phyloP scores from a whole-genome alignment of 1,284 basidiomycete genomes.

The Phaffia rhodozyma region DNA sequence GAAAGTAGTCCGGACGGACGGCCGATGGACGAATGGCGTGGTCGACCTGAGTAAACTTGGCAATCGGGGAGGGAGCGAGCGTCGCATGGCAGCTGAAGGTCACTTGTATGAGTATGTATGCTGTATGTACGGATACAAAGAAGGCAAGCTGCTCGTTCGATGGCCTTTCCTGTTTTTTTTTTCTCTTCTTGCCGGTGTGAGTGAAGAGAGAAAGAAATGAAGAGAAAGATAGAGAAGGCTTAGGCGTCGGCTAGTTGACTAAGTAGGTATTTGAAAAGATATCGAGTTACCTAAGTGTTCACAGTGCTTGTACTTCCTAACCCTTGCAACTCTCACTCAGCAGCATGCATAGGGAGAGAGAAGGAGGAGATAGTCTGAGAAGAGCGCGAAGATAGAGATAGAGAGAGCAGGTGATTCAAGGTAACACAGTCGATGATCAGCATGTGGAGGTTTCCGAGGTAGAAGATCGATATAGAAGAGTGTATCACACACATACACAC shows the following conservation, averaged over 20 bases:
- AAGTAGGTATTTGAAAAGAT: no score
- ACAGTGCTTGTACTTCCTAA: not conserved
- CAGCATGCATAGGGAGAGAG: not conserved
- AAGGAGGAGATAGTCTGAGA: not conserved
- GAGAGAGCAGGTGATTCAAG: no score
- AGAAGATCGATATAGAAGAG: no score
- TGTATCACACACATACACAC: no score
- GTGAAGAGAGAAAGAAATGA: no score
- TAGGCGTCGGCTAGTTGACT: no score
- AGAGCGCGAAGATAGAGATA: no score
- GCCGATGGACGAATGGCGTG: not conserved
- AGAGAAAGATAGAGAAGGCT: no score
- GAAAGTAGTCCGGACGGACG: not conserved
- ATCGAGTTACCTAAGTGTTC: not conserved
- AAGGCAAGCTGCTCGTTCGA: not conserved
- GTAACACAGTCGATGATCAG: no score
- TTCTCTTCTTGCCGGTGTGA: not conserved
- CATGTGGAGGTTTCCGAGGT: no score
- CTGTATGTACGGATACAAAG: not conserved
- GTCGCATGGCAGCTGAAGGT: not conserved
- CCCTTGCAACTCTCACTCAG: no score
- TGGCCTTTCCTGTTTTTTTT: not conserved
- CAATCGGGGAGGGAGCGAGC: slow-evolving; percentile 9
- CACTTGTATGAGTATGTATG: not conserved
- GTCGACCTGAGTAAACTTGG: not conserved